Base-by-base conservation (phyloP, 2,329 filamentous ascomycete genomes). In the Pseudogymnoascus sp. region DNA sequence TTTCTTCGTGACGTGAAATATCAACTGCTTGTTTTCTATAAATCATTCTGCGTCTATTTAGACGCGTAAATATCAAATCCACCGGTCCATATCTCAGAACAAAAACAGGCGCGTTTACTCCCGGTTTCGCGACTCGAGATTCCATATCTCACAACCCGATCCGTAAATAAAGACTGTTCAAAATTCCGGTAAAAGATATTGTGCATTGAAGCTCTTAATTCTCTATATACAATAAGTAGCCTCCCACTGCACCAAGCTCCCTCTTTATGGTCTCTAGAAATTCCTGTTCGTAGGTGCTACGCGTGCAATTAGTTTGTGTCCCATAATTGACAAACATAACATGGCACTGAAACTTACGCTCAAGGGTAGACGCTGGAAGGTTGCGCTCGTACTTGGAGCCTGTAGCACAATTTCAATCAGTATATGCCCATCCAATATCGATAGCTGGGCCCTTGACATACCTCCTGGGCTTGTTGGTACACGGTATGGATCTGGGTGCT, bases 321-420 rank as follows among this genome's bases (percentile, higher is more conserved):
- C 26, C 17, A 26, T 33, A 21, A 33, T 35, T 35, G 17, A 21
- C 17, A 33, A 33, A 21, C 3, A 56, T 56, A 56, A 19, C 40
- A 44, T 40, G 37, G 21, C 42, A 33, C 33, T 33, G n/a, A 56
- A 33, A 84, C 91, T 83, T 80, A 97, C 93, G 87, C 67, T 91
- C 88, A 64, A 96, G 80, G 69, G 88, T 87, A 35, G 88, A 92
- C 64, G 85, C 83, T 35, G 91, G 90, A 62, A 97, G 76, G 77
- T 99, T 99, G 75, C 95, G 85, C 79, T 97, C 95, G 77, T 89
- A 97, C 83, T 97, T 97, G 68, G 91, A 96, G 69, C 92, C 91
- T 96, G 69, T 53, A 65, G 29, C 37, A 38, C 3, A 63, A 59
- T 69, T 38, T 21, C 26, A 42, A 35, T 42, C 19, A 35, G 35